Base-by-base conservation (phyloP, 176 grass and related monocot species). In the Paspalum vaginatum region DNA sequence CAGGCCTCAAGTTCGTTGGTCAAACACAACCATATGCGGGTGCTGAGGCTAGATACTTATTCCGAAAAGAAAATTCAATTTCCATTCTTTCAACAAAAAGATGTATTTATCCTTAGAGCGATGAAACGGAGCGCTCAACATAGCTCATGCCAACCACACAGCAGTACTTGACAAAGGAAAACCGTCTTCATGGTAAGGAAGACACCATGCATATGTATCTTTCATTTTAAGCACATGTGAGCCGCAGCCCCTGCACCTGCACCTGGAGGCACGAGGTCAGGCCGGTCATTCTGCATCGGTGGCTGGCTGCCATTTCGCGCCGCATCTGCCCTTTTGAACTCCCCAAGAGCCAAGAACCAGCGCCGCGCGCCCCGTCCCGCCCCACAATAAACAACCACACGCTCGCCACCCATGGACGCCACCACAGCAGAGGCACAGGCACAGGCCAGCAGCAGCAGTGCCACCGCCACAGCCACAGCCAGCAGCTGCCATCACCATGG, bases 341-440 rank as follows among this genome's bases (percentile, higher is more conserved):
- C 76, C 11, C 80, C 80, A 93, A 93, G 91, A 50, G 91, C 64
- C 83, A 81, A 20, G 8, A 43, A 77, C n/a, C 64, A 25, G 37
- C 63, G 59, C 71, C 4, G 53, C 74, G 47, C 13, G 83, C 53
- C 76, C 85, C 82, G 54, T 81, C 78, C 58, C 71, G 62, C 80
- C 26, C 79, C 65, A 69, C 48, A 65, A 83, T 84, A 93, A 84
- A 86, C 83, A 75, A 85, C 70, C 83, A 73, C 65, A 78, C 83
- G 68, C 82, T 68, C 82, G 52, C 61, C 85, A 80, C 71, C 86
- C 58, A 91, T 85, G 88, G 78, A 77, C 74, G 79, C 46, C 84
- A 66, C 18, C 81, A 56, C 76, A 61, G 0, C 67, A 66, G 17
- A 21, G 20, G 60, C 24, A 43, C 69, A n/a, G n/a, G n/a, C n/a